Conservation (phyloP, 148 eudicot genomes). For the Rhododendron simsii region DNA sequence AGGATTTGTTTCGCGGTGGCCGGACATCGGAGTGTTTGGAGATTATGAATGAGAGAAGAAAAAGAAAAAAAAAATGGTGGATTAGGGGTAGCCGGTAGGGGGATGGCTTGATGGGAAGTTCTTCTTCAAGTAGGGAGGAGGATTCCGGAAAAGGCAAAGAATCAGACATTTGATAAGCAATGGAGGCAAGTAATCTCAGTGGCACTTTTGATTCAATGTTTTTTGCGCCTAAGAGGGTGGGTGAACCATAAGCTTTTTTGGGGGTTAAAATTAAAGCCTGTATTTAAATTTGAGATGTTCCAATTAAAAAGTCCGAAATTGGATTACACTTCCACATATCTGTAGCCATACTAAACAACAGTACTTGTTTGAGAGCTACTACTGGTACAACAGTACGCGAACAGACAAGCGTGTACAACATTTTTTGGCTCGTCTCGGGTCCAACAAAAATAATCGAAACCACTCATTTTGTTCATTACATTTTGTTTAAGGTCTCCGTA, state of each 20-base stretch:
- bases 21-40: constrained; percentile 29
- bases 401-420: too few species aligned
- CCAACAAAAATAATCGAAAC: too few species aligned
- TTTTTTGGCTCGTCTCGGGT: too few species aligned
- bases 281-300: background rate
- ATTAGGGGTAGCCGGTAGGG: background rate
- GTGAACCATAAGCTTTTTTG: background rate
- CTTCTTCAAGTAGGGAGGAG: constrained; percentile 11
- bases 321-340: background rate
- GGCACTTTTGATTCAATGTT: constrained; percentile 12
- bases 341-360: too few species aligned
- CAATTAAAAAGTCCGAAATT: background rate
- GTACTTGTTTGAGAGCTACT: too few species aligned
- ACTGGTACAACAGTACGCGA: too few species aligned
- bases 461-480: too few species aligned
- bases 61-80: background rate
- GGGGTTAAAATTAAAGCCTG: background rate
- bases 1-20: constrained; percentile 55
- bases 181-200: constrained; percentile 62
- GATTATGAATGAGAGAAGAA: constrained; percentile 2
- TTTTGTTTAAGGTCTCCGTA: too few species aligned
- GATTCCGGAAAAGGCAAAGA: constrained; percentile 50
- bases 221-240: background rate
- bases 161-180: constrained; percentile 40
- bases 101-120: constrained; percentile 15